Conservation (phyloP, 1,284 basidiomycete species). For the Peniophora sp. region DNA sequence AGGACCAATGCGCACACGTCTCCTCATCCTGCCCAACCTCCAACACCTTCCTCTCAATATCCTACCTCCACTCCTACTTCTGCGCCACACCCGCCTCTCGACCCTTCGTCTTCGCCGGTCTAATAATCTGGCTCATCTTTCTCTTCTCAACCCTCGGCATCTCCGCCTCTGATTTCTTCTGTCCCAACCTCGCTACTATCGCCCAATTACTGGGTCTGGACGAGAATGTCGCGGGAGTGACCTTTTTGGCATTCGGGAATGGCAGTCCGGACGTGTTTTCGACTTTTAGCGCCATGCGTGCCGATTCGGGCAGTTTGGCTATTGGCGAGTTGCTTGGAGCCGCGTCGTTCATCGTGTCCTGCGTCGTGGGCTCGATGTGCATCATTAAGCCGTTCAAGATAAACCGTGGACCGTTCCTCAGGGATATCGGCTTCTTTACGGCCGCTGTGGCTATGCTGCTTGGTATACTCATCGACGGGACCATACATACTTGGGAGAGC, state of each 20-base stretch:
- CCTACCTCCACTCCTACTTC: constrained; percentile 65
- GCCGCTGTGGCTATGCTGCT: constrained; percentile 71
- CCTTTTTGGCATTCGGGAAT: constrained; percentile 91
- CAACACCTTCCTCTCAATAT: constrained; percentile 59
- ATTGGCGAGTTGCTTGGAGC: constrained; percentile 95
- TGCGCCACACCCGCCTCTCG: constrained; percentile 47
- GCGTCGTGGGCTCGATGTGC: constrained; percentile 94
- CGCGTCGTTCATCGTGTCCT: constrained; percentile 91
- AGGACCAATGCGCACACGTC: constrained; percentile 62
- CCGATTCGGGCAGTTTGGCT: constrained; percentile 81
- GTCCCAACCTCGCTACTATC: constrained; percentile 86
- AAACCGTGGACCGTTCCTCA: constrained; percentile 71
- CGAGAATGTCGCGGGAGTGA: constrained; percentile 89
- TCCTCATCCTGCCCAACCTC: constrained; percentile 41
- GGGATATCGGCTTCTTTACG: constrained; percentile 93
- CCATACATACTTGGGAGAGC: constrained; percentile 72
- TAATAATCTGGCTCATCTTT: constrained; percentile 74
- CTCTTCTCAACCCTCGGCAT: constrained; percentile 89
- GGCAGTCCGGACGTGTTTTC: constrained; percentile 91
- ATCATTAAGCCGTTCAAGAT: constrained; percentile 92
- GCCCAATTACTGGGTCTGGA: constrained; percentile 76
- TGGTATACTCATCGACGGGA: constrained; percentile 72
- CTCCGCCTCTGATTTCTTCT: constrained; percentile 92
- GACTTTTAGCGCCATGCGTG: constrained; percentile 89
- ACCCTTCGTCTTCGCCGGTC: constrained; percentile 51